Evolutionary conservation across 78 protist species (phyloP).

Genomic region (Dictyostelium capitatum): DNA sequence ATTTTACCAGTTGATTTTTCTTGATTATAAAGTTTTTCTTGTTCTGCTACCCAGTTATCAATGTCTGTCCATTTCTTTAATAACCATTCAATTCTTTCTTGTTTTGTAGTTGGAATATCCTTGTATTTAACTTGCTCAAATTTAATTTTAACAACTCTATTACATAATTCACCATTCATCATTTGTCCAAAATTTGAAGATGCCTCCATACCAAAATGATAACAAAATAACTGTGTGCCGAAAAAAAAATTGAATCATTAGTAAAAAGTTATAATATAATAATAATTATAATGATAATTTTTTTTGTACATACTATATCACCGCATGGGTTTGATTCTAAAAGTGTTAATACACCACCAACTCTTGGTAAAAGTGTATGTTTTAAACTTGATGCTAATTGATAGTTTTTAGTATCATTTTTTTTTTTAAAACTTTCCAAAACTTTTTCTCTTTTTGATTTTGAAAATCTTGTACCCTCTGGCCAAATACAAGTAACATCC

Average conservation of each 20-base stretch:
- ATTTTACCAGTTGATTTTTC: not conserved
- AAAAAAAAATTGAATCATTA: not conserved
- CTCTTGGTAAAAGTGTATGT: slow-evolving; percentile 75
- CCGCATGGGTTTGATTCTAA: slow-evolving; percentile 76
- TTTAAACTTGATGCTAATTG: slow-evolving; percentile 57
- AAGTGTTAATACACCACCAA: slow-evolving; percentile 67
- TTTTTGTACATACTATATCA: slow-evolving; percentile 50
- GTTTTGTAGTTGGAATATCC: slow-evolving; percentile 66
- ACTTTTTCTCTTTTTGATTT: slow-evolving; percentile 80
- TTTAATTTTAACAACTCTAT: slow-evolving; percentile 64
- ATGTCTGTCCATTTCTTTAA: slow-evolving; percentile 43
- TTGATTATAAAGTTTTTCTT: slow-evolving; percentile 13
- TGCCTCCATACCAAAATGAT: slow-evolving; percentile 76
- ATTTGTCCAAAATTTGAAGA: slow-evolving; percentile 47
- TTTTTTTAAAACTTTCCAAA: slow-evolving; percentile 73
- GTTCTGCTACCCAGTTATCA: slow-evolving; percentile 56
- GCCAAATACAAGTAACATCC: slow-evolving; percentile 79
- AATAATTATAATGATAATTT: not conserved
- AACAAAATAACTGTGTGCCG: slow-evolving; percentile 52
- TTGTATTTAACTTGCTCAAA: slow-evolving; percentile 46
- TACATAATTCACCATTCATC: slow-evolving; percentile 76
- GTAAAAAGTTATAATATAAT: not conserved
- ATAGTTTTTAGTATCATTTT: slow-evolving; percentile 60
- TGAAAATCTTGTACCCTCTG: slow-evolving; percentile 78
- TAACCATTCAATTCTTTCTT: slow-evolving; percentile 66